These are phyloP conservation scores for Globisporangium solare DNA, from an alignment of 352 stramenopile genomes.

Conservation along the genomic window DNA sequence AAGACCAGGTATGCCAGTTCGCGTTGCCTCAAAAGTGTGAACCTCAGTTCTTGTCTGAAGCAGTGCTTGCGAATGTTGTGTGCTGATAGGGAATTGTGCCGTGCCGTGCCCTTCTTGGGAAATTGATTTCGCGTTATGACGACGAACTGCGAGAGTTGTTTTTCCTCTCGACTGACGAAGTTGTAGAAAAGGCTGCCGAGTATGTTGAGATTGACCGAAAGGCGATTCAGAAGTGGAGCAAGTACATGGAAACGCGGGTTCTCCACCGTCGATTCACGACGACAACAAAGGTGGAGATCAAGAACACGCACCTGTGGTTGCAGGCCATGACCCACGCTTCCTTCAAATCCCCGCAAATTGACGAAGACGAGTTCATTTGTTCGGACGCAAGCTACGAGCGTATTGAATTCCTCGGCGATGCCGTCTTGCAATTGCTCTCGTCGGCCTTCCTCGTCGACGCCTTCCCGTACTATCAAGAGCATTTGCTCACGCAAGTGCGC, in stretches of 20 bases:
- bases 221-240: constrained; percentile 46
- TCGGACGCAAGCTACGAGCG: constrained; percentile 75
- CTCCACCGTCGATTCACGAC: constrained; percentile 51
- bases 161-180: constrained; percentile 52
- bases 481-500: constrained; percentile 71
- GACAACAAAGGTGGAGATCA: constrained; percentile 46
- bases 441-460: constrained; percentile 75
- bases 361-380: constrained; percentile 60
- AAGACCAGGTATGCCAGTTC: constrained; percentile 43
- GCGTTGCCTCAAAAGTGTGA: no score
- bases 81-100: constrained; percentile 41
- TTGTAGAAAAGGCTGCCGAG: constrained; percentile 30
- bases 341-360: constrained; percentile 69
- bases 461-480: constrained; percentile 79
- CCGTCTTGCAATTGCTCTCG: constrained; percentile 76
- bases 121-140: constrained; percentile 56
- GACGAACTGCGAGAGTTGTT: constrained; percentile 50
- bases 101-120: constrained; percentile 53
- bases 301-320: constrained; percentile 70
- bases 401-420: constrained; percentile 83
- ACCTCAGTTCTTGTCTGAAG: no score
- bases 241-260: constrained; percentile 35
- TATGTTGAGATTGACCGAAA: constrained; percentile 55
- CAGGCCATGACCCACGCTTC: constrained; percentile 74
- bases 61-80: not conserved